A percentile compares a stretch with the other conserved stretches of the same genome.
phyloP scores from a whole-genome alignment of 2,329 filamentous ascomycete genomes.

The Shiraia sp. region DNA sequence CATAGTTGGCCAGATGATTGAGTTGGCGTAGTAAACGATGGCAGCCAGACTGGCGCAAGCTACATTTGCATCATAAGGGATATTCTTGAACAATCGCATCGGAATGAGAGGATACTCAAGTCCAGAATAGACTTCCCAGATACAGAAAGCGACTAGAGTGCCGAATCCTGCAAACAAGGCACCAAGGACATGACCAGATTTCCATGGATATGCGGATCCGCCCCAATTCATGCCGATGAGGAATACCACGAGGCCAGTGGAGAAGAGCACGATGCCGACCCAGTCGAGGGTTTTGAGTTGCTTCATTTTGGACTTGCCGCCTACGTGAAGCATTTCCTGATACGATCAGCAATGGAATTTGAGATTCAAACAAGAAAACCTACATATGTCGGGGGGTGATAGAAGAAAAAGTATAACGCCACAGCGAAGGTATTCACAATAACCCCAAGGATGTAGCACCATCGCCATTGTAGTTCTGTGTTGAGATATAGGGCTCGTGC shows the following conservation, averaged over 20 bases:
- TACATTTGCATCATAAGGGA: conserved; percentile 36
- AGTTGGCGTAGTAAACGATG: conserved; percentile 41
- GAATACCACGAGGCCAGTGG: conserved; percentile 50
- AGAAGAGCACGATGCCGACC: conserved; percentile 52
- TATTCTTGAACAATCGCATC: conserved; percentile 43
- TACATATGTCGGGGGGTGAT: conserved; percentile 40
- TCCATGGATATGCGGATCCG: conserved; percentile 43
- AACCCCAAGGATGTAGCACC: conserved; percentile 35
- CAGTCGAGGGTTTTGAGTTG: conserved; percentile 50
- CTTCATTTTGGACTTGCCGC: conserved; percentile 40
- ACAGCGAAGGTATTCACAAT: conserved; percentile 36
- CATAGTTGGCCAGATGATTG: conserved; percentile 39
- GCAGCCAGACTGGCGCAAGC: conserved; percentile 38
- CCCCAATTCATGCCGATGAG: conserved; percentile 54
- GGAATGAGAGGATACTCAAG: conserved; percentile 44
- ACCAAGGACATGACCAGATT: conserved; percentile 39
- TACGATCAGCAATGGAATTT: background rate
- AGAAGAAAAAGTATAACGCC: conserved; percentile 41
- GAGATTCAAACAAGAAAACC: conserved; percentile 2
- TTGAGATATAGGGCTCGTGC: conserved; percentile 35
- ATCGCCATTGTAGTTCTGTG: conserved; percentile 37
- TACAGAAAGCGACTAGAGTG: conserved; percentile 36
- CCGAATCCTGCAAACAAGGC: conserved; percentile 39
- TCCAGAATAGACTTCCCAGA: conserved; percentile 33
- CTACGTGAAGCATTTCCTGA: conserved; percentile 42